phyloP scores from a whole-genome alignment of 2,329 filamentous ascomycete genomes.

The Cladorrhinum sp. region DNA sequence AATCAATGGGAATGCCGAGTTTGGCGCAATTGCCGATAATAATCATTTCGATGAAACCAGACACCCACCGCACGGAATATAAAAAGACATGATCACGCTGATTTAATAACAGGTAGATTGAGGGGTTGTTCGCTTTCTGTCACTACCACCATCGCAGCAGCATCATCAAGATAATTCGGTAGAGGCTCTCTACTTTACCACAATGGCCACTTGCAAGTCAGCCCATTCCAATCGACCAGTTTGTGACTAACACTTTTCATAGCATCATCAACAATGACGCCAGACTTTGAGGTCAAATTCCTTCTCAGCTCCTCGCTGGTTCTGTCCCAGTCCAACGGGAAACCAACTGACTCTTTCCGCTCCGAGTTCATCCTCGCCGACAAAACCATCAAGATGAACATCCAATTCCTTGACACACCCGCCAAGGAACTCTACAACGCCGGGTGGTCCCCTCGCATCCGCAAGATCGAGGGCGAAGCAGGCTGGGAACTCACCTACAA shows the following conservation, averaged over 20 bases:
- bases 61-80: too few species aligned
- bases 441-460: slow-evolving; percentile 38
- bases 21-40: background rate
- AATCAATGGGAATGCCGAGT: background rate
- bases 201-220: background rate
- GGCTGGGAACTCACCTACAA: slow-evolving; percentile 40
- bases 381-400: slow-evolving; percentile 35
- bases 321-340: slow-evolving; percentile 28
- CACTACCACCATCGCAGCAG: too few species aligned
- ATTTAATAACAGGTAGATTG: too few species aligned
- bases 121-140: too few species aligned
- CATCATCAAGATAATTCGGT: too few species aligned
- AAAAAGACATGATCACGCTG: too few species aligned
- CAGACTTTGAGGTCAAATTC: slow-evolving; percentile 36
- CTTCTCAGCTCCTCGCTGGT: slow-evolving; percentile 34
- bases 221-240: background rate
- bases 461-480: slow-evolving; percentile 34
- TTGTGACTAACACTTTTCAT: background rate
- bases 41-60: too few species aligned
- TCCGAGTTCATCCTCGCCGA: slow-evolving; percentile 32
- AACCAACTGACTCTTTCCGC: slow-evolving; percentile 31
- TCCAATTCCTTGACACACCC: slow-evolving; percentile 38
- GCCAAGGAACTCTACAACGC: slow-evolving; percentile 32
- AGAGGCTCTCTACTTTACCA: background rate
- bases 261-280: slow-evolving; percentile 25